Percentiles rank a stretch among this genome's conserved stretches.
Conservation (phyloP, 495 filamentous ascomycete species). For the Cryomyces minteri region DNA sequence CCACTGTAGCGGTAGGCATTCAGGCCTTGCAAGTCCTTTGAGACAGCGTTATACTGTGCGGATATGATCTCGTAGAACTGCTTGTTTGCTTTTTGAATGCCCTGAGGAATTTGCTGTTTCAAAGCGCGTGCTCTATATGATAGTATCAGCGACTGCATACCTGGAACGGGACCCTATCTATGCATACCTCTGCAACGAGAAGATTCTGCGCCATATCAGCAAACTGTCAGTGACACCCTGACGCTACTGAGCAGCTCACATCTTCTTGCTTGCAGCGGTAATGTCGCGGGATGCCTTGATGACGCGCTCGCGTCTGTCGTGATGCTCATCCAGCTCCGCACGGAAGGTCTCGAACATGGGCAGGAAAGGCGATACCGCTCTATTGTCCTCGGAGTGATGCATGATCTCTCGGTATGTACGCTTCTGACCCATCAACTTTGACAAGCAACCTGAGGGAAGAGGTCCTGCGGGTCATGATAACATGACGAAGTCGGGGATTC, state of each 20-base stretch:
- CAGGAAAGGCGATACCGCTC: constrained; percentile 26
- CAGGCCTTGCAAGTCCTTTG: constrained; percentile 52
- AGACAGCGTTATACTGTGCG: constrained; percentile 43
- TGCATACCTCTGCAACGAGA: constrained; percentile 69
- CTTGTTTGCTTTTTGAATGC: constrained; percentile 45
- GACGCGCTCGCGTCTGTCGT: constrained; percentile 77
- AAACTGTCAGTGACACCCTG: background rate
- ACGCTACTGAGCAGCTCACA: constrained; percentile 31
- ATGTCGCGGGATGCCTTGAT: constrained; percentile 83
- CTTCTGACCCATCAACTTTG: background rate
- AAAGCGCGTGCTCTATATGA: constrained; percentile 42
- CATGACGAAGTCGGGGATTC: too few species aligned
- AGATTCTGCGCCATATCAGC: constrained; percentile 42
- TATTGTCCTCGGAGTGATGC: background rate
- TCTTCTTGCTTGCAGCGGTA: constrained; percentile 90
- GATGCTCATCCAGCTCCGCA: constrained; percentile 78
- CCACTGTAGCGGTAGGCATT: constrained; percentile 70
- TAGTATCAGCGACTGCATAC: constrained; percentile 1
- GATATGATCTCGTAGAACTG: constrained; percentile 46
- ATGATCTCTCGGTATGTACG: background rate
- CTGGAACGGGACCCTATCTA: background rate
- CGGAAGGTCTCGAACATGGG: constrained; percentile 76
- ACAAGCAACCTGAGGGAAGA: too few species aligned
- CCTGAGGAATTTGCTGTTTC: constrained; percentile 39
- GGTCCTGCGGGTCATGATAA: too few species aligned